Conservation (phyloP, 345 rosid species). For the Arabis hirsuta region DNA sequence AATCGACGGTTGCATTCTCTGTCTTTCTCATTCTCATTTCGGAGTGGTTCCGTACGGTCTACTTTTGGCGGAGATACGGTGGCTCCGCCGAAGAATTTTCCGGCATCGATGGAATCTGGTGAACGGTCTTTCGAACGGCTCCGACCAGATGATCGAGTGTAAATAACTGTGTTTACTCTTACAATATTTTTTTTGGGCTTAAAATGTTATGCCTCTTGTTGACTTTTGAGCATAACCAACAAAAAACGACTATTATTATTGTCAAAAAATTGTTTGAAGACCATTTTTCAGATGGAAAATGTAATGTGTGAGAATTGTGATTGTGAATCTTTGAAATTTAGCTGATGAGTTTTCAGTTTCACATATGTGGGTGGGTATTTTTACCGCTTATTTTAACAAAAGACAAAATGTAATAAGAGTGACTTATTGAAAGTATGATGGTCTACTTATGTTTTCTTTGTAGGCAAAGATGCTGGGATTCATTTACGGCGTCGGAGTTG, state of each 20-base stretch:
- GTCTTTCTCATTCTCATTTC: constrained; percentile 46
- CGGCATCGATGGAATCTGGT: constrained; percentile 48
- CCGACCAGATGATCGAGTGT: constrained; percentile 47
- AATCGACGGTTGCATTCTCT: constrained; percentile 47
- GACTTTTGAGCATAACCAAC: constrained; percentile 24
- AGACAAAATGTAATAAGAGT: neutral
- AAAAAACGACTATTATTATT: constrained; percentile 2
- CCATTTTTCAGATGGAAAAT: neutral
- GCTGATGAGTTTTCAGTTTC: neutral
- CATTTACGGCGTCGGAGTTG: no score
- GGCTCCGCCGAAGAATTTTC: constrained; percentile 44
- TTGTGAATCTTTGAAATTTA: constrained; percentile 31
- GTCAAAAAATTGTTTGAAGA: constrained; percentile 12
- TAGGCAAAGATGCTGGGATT: no score
- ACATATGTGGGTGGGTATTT: neutral
- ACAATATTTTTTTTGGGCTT: constrained; percentile 11
- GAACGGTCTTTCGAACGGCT: constrained; percentile 58
- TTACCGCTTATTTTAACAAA: neutral
- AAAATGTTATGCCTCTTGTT: constrained; percentile 8
- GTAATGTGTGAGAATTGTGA: constrained; percentile 29
- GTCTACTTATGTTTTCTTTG: no score
- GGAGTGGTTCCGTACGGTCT: constrained; percentile 46
- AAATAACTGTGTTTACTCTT: constrained; percentile 3
- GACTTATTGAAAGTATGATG: neutral
- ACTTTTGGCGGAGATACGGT: constrained; percentile 34